These are phyloP conservation scores for Lentinus polychrous DNA, from an alignment of 1,284 basidiomycete species.

Conservation along the genomic window DNA sequence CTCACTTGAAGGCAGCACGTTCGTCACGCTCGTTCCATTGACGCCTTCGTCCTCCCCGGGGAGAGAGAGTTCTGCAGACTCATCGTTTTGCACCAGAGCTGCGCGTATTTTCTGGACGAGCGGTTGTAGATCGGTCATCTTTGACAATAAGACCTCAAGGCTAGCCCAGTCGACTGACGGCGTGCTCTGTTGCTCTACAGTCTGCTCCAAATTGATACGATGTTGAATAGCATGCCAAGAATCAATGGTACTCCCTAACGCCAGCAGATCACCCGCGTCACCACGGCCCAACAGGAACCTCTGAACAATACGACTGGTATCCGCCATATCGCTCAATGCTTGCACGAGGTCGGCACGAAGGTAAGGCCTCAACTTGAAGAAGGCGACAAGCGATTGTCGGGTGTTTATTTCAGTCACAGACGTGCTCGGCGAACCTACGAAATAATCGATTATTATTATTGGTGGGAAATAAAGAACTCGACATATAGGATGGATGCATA, in stretches of 20 bases:
- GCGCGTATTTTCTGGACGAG: conserved; percentile 55
- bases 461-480: not conserved
- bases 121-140: conserved; percentile 47
- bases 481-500: conserved; percentile 32
- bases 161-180: conserved; percentile 43
- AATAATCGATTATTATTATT: conserved; percentile 7
- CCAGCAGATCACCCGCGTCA: conserved; percentile 56
- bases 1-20: no score
- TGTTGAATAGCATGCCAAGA: conserved; percentile 48
- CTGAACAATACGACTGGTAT: conserved; percentile 76
- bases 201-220: conserved; percentile 48
- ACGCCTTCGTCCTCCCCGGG: no score
- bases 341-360: conserved; percentile 65
- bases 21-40: no score
- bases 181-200: conserved; percentile 40
- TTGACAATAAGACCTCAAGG: conserved; percentile 48
- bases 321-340: conserved; percentile 55
- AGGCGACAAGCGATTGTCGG: conserved; percentile 76
- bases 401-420: conserved; percentile 66
- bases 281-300: conserved; percentile 70
- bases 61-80: no score
- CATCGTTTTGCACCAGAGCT: conserved; percentile 23
- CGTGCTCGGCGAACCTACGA: conserved; percentile 78
- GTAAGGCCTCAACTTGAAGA: conserved; percentile 59
- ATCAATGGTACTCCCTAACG: conserved; percentile 55